Base-by-base conservation (phyloP, 257 asterid genomes). In the Rauvolfia tetraphylla region DNA sequence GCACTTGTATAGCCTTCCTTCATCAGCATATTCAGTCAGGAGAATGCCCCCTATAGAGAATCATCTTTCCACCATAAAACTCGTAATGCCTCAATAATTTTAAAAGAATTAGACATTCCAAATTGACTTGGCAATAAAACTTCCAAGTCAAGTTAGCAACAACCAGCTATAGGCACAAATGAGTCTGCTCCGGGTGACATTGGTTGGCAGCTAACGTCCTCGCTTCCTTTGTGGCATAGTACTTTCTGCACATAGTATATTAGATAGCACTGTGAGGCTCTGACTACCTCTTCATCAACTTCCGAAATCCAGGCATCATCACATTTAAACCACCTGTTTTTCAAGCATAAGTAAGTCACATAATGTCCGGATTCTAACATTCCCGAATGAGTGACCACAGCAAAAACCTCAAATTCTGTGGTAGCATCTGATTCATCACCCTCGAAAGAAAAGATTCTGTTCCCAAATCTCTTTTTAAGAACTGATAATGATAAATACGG, bases 241-340 rank as follows among this genome's bases (percentile, higher is more conserved):
- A 71, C 79, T 72, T 89, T 89, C 72, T 86, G 95, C 77, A 85
- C 90, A 67, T 91, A 91, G 78, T 85, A 89, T 44, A 91, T 76
- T 82, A 89, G 75, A 82, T 91, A 89, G 83, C 95, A 88, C 72
- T 91, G 95, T 22, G 90, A 84, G 22, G 89, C 81, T 78, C 93
- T 80, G 5, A 91, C 95, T 22, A 84, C 87, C 51, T 85, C 89
- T 58, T 89, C 96, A 70, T 88, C 88, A 48, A 91, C 96, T 75
- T 88, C 86, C 1, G 93, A 89, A 61, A 91, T 82, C 96, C 95
- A 91, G 33, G 95, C 94, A 79, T 89, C 96, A 14, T 89, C 96
- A 25, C 96, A 91, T 76, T 89, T 91, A 56, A 86, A 91, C 96
- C 96, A 91, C 86, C 79, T 90, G 73, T 88, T 82, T 69, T 79